Base-by-base conservation (phyloP, 2,329 filamentous ascomycete genomes). In the Graphiopsis chlorocephala region DNA sequence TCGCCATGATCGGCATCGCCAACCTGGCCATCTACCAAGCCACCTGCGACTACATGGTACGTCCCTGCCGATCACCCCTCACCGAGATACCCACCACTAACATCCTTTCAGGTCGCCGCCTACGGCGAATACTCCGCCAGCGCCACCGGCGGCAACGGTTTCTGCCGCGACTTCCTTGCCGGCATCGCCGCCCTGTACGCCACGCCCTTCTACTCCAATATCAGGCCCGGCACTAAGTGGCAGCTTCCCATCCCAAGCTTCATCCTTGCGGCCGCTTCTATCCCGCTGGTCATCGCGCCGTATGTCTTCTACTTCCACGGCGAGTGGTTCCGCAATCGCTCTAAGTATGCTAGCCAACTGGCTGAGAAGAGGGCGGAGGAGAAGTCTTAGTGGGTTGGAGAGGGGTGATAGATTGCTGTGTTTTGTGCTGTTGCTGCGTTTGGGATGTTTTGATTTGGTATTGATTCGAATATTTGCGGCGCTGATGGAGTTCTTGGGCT, bases 131-230 rank as follows among this genome's bases (percentile, higher is more conserved):
- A 90, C 74, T 86, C 88, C 2, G 89, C 90, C 2, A 91, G 88
- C 0, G 90, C 90, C 0, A 92, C 90, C 0, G 90, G 90, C 47
- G 90, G 90, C 23, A 92, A 92, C 68, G 90, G 89, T 1, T 91
- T 89, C 78, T 84, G 88, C 2, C 84, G 90, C 68, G 90, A 92
- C 72, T 88, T 92, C 76, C 79, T 92, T 0, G 90, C 90, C 1
- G 90, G 90, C 75, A 82, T 91, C 10, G 84, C 91, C 1, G 90
- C 89, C 0, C 81, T 91, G 58, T 88, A 88, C 15, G 86, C 89
- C 0, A 84, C 84, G 0, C 89, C 89, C 0, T 81, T 76, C 20
- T 76, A 75, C 64, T 64, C 65, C 20, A 72, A 70, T 57, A 72
- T 75, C 63, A 65, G 38, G 1, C 55, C 61, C 1, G 68, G 70